Base-by-base conservation (phyloP, 225 moss, liverwort and hornwort genomes). In the Ulota crispa region DNA sequence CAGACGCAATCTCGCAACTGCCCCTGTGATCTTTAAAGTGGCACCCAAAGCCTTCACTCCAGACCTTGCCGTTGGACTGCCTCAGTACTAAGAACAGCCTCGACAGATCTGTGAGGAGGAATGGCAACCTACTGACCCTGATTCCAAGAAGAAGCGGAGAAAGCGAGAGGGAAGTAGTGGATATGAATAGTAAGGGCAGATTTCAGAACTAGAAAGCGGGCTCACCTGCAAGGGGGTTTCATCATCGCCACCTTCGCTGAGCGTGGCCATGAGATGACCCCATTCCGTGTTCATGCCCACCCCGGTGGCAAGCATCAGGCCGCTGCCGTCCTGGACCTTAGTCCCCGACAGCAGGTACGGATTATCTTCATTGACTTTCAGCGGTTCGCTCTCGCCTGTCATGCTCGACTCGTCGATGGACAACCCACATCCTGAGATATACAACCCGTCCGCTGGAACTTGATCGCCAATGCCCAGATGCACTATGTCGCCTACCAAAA, bases 251-350 rank as follows among this genome's bases (percentile, higher is more conserved):
- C 85, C 92, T 19, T 92, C 90, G 59, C 93, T 92, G 9, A 98
- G 90, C 55, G 94, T 87, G 59, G 90, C 88, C 97, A 98, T 98
- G 80, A 98, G 84, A 78, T 95, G 94, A 31, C 97, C 97, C 97
- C 97, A 98, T 78, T 98, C 97, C 1, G 95, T 94, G 20, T 91
- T 86, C 96, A 96, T 95, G 54, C 97, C 95, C 2, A 95, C 97
- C 30, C 92, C 94, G 8, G 92, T 94, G 26, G 92, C 86, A 64
- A 95, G 83, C 93, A 95, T 93, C 50, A 92, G 37, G 24, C 86
- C 95, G 59, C 76, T 26, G 41, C 95, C 95, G 50, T 95, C 97
- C 82, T 93, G 94, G 64, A 98, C 91, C 74, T 92, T 94, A 1
- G 95, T 95, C 62, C 95, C 95, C 13, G 94, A 94, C 15, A 97